Evolutionary conservation across 2,329 filamentous ascomycete species (phyloP), one percentile per base, ranked within the genome.

Genomic region (Ceratocystis destructans): DNA sequence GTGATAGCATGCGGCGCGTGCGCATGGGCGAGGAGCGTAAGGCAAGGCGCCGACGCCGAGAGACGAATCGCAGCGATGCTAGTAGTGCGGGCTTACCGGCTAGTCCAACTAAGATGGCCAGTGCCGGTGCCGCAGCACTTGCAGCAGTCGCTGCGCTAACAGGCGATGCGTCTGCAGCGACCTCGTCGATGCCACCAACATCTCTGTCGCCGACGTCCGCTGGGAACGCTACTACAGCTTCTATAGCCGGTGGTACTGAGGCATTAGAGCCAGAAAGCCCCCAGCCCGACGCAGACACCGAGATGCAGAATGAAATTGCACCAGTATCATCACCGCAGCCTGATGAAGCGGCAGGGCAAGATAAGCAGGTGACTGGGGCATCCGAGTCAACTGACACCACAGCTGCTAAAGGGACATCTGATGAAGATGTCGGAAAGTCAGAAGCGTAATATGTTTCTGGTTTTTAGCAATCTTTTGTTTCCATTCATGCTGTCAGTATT

Each of bases 11-110:
- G 66, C 78, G 90, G 65, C 81, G 78, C 73, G 87, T 92, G 73
- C 90, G 84, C 69, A 89, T 89, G 1, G 89, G 94, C 71, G 88
- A 90, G 69, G 90, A 95, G 75, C 79, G 90, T 65, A 82, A 84
- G 67, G 79, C 83, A 69, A 78, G 89, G 53, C 78, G 90, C 71
- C 77, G 88, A 69, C 79, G 89, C 70, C 79, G 88, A 69, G 83
- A 87, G 68, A 87, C 83, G 72, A 79, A 81, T 8, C 75, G 57
- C 62, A 70, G 15, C 73, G 75, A 67, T 69, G 69, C 62, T 64
- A 70, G 41, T 64, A 57, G 25, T 33, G 66, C 44, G 66, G 66
- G 66, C 3, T 41, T 15, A 48, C 65, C 65, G 2, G 65, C 6
- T 71, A 73, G 41, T 59, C 65, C 22, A 70, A 69, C 45, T 71